phyloP scores from a whole-genome alignment of 2,329 filamentous ascomycete genomes.

The Colletotrichum spaethianum region DNA sequence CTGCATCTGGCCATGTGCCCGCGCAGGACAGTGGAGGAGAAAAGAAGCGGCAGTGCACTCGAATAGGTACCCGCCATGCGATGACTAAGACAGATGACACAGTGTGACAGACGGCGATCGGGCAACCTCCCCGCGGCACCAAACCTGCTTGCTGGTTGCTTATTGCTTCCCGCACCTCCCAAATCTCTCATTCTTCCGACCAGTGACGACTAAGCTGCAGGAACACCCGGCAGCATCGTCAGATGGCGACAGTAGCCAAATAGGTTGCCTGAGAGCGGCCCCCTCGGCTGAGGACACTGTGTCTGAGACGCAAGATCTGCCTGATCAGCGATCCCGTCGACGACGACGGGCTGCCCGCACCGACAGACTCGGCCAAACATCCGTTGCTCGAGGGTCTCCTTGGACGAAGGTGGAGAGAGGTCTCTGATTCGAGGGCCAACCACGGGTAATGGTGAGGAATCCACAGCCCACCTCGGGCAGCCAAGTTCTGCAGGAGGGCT shows the following conservation, averaged over 20 bases:
- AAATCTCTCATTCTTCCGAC: conserved; percentile 11
- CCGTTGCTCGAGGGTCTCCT: conserved; percentile 16
- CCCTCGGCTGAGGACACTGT: conserved; percentile 18
- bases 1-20: background rate
- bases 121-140: background rate
- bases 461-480: conserved; percentile 1
- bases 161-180: background rate
- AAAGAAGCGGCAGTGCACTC: too few species aligned
- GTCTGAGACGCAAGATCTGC: conserved; percentile 22
- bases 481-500: conserved; percentile 4
- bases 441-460: conserved; percentile 3
- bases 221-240: conserved; percentile 25
- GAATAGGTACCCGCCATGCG: background rate
- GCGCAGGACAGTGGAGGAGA: too few species aligned
- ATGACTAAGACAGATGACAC: conserved; percentile 28
- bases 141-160: background rate
- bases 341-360: background rate
- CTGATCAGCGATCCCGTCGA: conserved; percentile 27
- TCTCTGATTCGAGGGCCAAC: conserved; percentile 27
- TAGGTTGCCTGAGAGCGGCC: background rate
- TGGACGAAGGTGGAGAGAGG: conserved; percentile 11
- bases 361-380: conserved; percentile 27
- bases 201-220: conserved; percentile 37
- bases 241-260: background rate
- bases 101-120: conserved; percentile 4